Percentiles rank a stretch among this genome's conserved stretches.
These are phyloP conservation scores for Verbascum thapsus DNA, from an alignment of 257 asterid genomes.

Conservation along the genomic window DNA sequence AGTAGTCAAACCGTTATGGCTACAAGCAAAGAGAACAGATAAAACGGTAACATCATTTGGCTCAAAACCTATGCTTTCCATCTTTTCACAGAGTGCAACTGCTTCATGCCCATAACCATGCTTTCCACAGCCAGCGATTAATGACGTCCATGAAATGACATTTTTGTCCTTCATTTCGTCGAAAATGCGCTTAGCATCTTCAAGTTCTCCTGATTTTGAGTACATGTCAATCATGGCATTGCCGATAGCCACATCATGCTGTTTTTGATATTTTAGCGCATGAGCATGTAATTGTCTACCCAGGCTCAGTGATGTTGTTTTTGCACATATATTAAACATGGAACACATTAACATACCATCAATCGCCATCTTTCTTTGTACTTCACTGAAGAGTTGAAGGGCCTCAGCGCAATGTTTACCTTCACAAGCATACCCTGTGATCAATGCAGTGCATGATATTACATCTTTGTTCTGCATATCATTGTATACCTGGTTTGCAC, in stretches of 20 bases:
- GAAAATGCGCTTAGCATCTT: conserved; percentile 49
- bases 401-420: conserved; percentile 37
- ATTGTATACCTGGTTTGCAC: conserved; percentile 44
- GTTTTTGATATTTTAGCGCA: conserved; percentile 38
- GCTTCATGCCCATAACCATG: conserved; percentile 55
- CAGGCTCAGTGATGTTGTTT: conserved; percentile 40
- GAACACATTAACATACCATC: conserved; percentile 48
- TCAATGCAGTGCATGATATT: conserved; percentile 59
- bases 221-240: conserved; percentile 67
- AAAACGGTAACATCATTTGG: conserved; percentile 56
- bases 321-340: conserved; percentile 54
- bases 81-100: conserved; percentile 38
- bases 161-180: conserved; percentile 50
- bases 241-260: conserved; percentile 37
- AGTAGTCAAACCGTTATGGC: conserved; percentile 50
- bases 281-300: conserved; percentile 52
- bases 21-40: conserved; percentile 59
- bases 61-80: conserved; percentile 50
- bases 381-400: conserved; percentile 39
- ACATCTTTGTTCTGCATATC: conserved; percentile 45
- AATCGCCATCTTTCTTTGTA: conserved; percentile 30
- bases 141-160: conserved; percentile 60
- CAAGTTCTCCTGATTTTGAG: conserved; percentile 57
- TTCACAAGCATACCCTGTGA: conserved; percentile 51
- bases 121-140: conserved; percentile 51